Evolutionary conservation across 768 basidiomycete genomes (phyloP), one percentile per base, ranked within the genome.

Genomic region (Mycena galericulata): DNA sequence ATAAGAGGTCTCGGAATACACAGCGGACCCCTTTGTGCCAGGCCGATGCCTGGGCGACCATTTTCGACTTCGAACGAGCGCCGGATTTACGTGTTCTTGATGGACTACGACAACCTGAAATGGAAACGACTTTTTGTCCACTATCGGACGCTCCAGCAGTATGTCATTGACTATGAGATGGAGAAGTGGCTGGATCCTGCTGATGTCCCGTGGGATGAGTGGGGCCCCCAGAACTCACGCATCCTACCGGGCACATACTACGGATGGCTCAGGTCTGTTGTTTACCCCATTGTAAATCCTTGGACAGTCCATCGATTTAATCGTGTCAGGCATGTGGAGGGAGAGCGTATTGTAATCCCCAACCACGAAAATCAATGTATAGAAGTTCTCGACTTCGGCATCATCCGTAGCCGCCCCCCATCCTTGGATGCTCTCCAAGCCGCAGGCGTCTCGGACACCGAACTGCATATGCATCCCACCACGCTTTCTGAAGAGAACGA

Each of bases 191-290:
- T 47, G n/a, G n/a, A n/a, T 2, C 4, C n/a, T 3, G n/a, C 10
- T 14, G 22, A 30, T 3, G 40, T 62, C 4, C 43, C 61, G 15
- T 68, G 67, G 67, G 34, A 40, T 14, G 67, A 62, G 32, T 68
- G 67, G 67, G 67, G 67, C 20, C 61, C 61, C 4, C 15, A 30
- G 4, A 36, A 68, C 32, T 47, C 67, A 0, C 67, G 54, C 17
- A 38, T 62, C 40, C 45, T 62, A 1, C 27, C 15, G 4, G 66
- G 51, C 9, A 24, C 26, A 6, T 17, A 55, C 18, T 38, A 27
- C 9, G 32, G 14, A 8, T 56, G 47, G 51, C 43, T 51, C 22
- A 47, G 62, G 68, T 68, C 5, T 10, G 46, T 15, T 18, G 2
- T 27, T 15, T 7, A 15, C 11, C 1, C 3, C 18, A 12, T 32